Base-by-base conservation (phyloP, 2,329 filamentous ascomycete species). In the Podosphaera fusca region DNA sequence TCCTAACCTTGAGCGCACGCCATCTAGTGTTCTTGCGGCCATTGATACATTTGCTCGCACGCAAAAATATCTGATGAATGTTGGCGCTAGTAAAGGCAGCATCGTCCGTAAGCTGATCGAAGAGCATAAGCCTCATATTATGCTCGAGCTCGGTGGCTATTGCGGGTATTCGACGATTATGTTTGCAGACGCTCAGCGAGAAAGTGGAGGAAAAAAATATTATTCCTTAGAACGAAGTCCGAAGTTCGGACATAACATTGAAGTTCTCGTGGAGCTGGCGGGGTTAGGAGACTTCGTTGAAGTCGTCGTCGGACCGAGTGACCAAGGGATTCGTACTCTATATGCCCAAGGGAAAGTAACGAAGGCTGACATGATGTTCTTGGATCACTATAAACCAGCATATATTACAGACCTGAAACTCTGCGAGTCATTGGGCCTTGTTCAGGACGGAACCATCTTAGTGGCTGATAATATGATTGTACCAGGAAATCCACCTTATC, bases 81-180 rank as follows among this genome's bases (percentile, higher is more conserved):
- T 92, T 1, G 85, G 86, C 46, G 75, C 81, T 62, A 74, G 80
- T 64, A 92, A 92, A 69, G 85, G 84, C 52, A 75, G 74, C 60
- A 82, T 87, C 56, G 78, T 90, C 1, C 75, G 75, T 7, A 74
- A 84, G 35, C 68, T 89, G 45, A 88, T 92, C 59, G 72, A 72
- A 29, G 72, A 84, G 60, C 71, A 75, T 53, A 84, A 82, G 66
- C 85, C 84, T 0, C 68, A 78, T 56, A 74, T 74, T 2, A 85
- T 88, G 79, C 77, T 90, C 52, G 86, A 94, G 66, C 74, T 92
- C 0, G 86, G 87, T 52, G 83, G 84, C 54, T 92, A 90, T 68
- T 75, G 88, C 29, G 86, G 86, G 47, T 92, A 92, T 71, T 90
- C 85, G 0, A 81, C 82, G 59, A 80, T 92, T 59, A 73, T 87